A percentile compares a stretch with the other conserved stretches of the same genome.
These are phyloP conservation scores for Emergomyces pasteurianus DNA, from an alignment of 2,329 filamentous ascomycete species.

Conservation along the genomic window DNA sequence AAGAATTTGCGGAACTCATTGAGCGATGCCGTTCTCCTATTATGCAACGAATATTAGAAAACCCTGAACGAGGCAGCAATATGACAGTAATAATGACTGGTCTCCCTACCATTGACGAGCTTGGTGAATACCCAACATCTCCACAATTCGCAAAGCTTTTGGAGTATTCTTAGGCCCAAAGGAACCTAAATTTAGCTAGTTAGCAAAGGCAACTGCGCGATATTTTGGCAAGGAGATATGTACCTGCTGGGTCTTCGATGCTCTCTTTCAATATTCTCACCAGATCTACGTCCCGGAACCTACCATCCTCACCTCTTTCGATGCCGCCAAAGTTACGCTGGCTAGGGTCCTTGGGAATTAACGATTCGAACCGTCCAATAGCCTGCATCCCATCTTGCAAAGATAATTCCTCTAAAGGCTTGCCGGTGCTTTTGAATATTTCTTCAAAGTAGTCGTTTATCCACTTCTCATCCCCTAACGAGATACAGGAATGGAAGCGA, in stretches of 20 bases:
- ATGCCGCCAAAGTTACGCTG: conserved; percentile 52
- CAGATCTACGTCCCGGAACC: conserved; percentile 56
- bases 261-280: conserved; percentile 49
- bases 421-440: conserved; percentile 7
- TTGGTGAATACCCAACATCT: conserved; percentile 68
- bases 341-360: conserved; percentile 47
- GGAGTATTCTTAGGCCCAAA: conserved; percentile 64
- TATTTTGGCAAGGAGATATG: conserved; percentile 1
- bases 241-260: conserved; percentile 55
- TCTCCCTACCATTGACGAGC: conserved; percentile 52
- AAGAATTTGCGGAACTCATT: conserved; percentile 52
- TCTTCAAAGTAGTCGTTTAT: conserved; percentile 48
- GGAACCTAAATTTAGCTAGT: conserved; percentile 30
- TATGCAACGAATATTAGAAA: neutral
- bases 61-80: neutral
- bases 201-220: neutral
- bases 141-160: conserved; percentile 57
- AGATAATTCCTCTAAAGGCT: conserved; percentile 9
- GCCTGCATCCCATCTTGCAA: conserved; percentile 28
- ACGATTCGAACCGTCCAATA: conserved; percentile 45
- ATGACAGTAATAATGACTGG: neutral
- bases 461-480: conserved; percentile 58
- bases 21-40: conserved; percentile 21
- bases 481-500: conserved; percentile 51
- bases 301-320: conserved; percentile 46